A percentile compares a stretch with the other conserved stretches of the same genome.
These are phyloP conservation scores for Globisporangium cederbergense DNA, from an alignment of 352 stramenopile species.

Conservation along the genomic window DNA sequence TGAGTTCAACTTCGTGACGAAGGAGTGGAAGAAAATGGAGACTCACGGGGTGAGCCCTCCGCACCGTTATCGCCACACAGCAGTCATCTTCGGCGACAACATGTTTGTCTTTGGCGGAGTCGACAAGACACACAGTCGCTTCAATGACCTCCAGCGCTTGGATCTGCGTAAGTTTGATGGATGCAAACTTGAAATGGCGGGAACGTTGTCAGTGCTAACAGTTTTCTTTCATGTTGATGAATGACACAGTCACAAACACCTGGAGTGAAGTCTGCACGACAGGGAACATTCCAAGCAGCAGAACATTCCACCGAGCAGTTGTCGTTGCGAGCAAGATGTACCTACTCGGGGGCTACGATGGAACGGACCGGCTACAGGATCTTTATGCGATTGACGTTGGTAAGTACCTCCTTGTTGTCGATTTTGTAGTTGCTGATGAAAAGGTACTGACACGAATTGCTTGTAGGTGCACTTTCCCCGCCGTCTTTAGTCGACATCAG, in stretches of 20 bases:
- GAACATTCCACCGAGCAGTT: slow-evolving; percentile 85
- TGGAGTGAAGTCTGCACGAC: slow-evolving; percentile 85
- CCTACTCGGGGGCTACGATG: slow-evolving; percentile 83
- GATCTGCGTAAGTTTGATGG: slow-evolving; percentile 42
- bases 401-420: not conserved
- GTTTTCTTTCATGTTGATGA: not conserved
- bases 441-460: not conserved
- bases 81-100: slow-evolving; percentile 77
- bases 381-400: slow-evolving; percentile 84
- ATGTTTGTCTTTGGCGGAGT: slow-evolving; percentile 91
- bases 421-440: not conserved
- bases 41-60: slow-evolving; percentile 54
- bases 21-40: slow-evolving; percentile 63
- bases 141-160: slow-evolving; percentile 82
- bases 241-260: slow-evolving; percentile 53
- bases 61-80: slow-evolving; percentile 83
- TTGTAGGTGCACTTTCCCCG: slow-evolving; percentile 48
- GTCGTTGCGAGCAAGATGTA: slow-evolving; percentile 84
- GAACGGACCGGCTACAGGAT: slow-evolving; percentile 79
- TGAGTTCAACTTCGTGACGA: slow-evolving; percentile 71
- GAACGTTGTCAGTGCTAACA: not conserved
- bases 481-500: slow-evolving; percentile 73
- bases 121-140: slow-evolving; percentile 86
- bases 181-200: not conserved
- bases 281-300: slow-evolving; percentile 74